Evolutionary conservation across 2,329 filamentous ascomycete genomes (phyloP).

Genomic region (Hymenotorrendiella dingleyae): DNA sequence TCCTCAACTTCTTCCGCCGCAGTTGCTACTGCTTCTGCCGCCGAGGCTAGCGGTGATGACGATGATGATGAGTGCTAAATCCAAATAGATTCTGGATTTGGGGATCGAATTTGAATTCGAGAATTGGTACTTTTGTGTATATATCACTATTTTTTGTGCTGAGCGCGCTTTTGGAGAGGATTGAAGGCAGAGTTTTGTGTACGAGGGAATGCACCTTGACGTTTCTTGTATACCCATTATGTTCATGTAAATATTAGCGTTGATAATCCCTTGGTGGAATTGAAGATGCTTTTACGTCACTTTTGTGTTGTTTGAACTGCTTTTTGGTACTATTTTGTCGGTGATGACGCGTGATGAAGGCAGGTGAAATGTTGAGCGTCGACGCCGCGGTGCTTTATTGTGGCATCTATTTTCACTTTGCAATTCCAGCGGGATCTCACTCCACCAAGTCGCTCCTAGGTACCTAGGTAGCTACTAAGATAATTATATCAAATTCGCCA

Average conservation of each 20-base stretch:
- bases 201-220: not conserved
- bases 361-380: no score
- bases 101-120: not conserved
- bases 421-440: no score
- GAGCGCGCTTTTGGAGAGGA: not conserved
- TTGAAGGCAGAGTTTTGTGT: not conserved
- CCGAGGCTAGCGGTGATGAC: not conserved
- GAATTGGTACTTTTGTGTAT: not conserved
- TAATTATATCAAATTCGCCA: no score
- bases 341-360: no score
- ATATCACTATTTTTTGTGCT: not conserved
- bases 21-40: slow-evolving; percentile 1
- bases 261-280: not conserved
- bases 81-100: not conserved
- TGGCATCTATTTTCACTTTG: no score
- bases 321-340: no score
- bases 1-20: no score
- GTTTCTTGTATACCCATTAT: slow-evolving; percentile 1
- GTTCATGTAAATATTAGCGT: not conserved
- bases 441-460: no score
- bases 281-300: not conserved
- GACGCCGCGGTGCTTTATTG: no score
- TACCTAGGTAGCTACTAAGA: no score
- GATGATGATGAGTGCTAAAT: not conserved
- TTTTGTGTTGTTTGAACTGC: not conserved